phyloP scores from a whole-genome alignment of 2,329 filamentous ascomycete genomes.

The Zymoseptoria crescenta region DNA sequence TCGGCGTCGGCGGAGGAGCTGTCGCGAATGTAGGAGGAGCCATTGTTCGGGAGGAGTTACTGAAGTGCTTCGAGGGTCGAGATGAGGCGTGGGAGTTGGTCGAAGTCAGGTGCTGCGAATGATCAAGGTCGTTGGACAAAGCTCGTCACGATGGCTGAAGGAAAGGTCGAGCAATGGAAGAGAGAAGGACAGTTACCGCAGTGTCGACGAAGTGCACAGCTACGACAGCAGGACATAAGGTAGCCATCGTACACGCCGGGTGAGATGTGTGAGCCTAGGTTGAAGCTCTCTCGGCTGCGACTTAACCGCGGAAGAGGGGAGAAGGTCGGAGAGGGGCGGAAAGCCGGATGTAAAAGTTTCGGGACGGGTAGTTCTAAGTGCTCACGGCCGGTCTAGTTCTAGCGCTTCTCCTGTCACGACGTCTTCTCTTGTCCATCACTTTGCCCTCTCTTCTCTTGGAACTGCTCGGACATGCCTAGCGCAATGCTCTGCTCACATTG shows the following conservation, averaged over 20 bases:
- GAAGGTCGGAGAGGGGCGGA: not conserved
- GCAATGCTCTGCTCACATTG: too few relatives aligned
- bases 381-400: too few relatives aligned
- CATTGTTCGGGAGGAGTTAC: slow-evolving; percentile 6
- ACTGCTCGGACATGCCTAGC: too few relatives aligned
- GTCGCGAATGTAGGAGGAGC: slow-evolving; percentile 10
- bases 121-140: not conserved
- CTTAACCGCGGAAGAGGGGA: not conserved
- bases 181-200: not conserved
- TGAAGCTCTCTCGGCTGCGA: not conserved
- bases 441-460: too few relatives aligned
- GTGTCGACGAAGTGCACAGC: not conserved
- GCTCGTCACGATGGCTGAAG: not conserved
- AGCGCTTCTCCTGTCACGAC: too few relatives aligned
- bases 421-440: too few relatives aligned
- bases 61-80: not conserved
- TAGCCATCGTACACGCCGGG: not conserved
- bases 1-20: slow-evolving; percentile 18
- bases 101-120: not conserved
- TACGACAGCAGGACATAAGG: not conserved
- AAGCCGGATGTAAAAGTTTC: not conserved
- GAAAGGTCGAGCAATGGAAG: not conserved
- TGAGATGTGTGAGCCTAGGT: not conserved
- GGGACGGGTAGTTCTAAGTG: not conserved
- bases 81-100: not conserved